A percentile compares a stretch with the other conserved stretches of the same genome.
These are phyloP conservation scores for Hypomyces perniciosus DNA, from an alignment of 2,329 filamentous ascomycete species.

Conservation along the genomic window DNA sequence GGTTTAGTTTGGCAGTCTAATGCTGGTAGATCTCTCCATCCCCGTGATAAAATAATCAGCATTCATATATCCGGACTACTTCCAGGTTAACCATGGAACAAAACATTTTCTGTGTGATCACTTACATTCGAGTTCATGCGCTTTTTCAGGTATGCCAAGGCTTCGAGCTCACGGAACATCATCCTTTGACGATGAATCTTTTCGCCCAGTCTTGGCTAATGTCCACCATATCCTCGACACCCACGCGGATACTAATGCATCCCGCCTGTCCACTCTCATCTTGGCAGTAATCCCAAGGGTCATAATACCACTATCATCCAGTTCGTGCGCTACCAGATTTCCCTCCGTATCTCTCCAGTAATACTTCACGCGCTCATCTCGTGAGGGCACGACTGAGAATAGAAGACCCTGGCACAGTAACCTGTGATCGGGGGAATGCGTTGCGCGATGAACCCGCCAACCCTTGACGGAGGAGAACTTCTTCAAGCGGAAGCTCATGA, in stretches of 20 bases:
- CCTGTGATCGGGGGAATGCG: constrained; percentile 19
- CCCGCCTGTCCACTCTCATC: constrained; percentile 23
- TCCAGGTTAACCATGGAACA: too few species aligned
- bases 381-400: constrained; percentile 24
- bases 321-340: constrained; percentile 27
- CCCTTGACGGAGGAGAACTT: constrained; percentile 19
- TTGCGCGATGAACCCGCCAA: constrained; percentile 26
- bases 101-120: not conserved
- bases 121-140: not conserved
- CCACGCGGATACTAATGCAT: constrained; percentile 32
- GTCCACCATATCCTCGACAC: constrained; percentile 30
- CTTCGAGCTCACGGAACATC: constrained; percentile 9
- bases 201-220: constrained; percentile 15
- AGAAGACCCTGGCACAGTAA: constrained; percentile 16
- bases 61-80: not conserved
- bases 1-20: too few species aligned
- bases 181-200: not conserved
- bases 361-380: constrained; percentile 21
- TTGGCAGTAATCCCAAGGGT: constrained; percentile 27
- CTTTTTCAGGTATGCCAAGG: too few species aligned
- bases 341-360: constrained; percentile 28
- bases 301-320: constrained; percentile 21
- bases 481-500: constrained; percentile 20
- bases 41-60: not conserved
- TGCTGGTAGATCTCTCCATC: too few species aligned